A percentile compares a stretch with the other conserved stretches of the same genome.
Conservation (phyloP, 768 basidiomycete species). For the Suillus fuscotomentosus region DNA sequence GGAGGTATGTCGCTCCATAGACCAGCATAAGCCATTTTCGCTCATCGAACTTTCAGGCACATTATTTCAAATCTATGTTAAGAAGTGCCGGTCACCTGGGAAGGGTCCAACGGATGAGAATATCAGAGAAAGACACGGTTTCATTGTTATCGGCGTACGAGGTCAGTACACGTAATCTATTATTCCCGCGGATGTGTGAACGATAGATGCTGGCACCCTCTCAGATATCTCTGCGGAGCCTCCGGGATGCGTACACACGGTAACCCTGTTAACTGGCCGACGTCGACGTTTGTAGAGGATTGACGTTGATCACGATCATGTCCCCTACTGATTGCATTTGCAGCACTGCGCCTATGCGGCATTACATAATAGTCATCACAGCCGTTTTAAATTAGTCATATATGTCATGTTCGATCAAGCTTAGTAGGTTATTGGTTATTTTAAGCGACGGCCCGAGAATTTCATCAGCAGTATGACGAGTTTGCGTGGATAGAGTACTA, state of each 20-base stretch:
- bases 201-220: slow-evolving; percentile 8
- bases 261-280: background rate
- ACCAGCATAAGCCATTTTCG: background rate
- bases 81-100: slow-evolving; percentile 67
- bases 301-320: background rate
- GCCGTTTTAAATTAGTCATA: too few species aligned
- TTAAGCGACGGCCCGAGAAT: background rate
- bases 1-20: slow-evolving; percentile 47
- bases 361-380: too few species aligned
- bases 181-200: background rate
- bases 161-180: slow-evolving; percentile 37
- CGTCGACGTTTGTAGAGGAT: background rate
- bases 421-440: too few species aligned
- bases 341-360: too few species aligned
- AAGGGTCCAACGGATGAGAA: slow-evolving; percentile 64
- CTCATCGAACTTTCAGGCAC: slow-evolving; percentile 49
- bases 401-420: too few species aligned
- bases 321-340: background rate
- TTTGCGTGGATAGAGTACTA: background rate
- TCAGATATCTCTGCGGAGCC: slow-evolving; percentile 27
- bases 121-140: slow-evolving; percentile 60
- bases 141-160: slow-evolving; percentile 63
- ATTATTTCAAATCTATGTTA: slow-evolving; percentile 85
- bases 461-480: background rate
- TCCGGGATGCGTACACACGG: slow-evolving; percentile 28